Base-by-base conservation (phyloP, 352 stramenopile genomes). In the Pythium coloratum region DNA sequence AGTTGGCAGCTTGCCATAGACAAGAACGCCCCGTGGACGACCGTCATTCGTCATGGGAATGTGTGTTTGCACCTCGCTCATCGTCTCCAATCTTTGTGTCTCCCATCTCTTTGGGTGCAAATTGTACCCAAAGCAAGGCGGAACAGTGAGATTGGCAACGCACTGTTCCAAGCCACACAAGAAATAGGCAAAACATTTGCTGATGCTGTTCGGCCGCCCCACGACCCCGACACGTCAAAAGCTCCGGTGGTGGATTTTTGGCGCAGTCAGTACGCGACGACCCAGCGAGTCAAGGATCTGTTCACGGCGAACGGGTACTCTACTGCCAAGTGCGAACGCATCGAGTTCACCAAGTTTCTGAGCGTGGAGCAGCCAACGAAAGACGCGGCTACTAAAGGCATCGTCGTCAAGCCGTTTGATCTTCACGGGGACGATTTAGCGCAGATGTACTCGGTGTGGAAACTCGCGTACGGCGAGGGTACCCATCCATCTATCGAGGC, bases 151-250 rank as follows among this genome's bases (percentile, higher is more conserved):
- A 40, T 63, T 8, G 38, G 14, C 3, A 13, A 13, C 2, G 57
- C 57, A 18, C 14, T 63, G 36, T 63, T 63, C 24, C 10, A 55
- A 8, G 57, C 30, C 8, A 44, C 57, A 2, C 36, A 63, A 14
- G 57, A 63, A 26, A 8, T 63, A 5, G 36, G 38, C 26, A 32
- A 55, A n/a, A 10, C 14, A 10, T 54, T 63, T 42, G 57, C 57
- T 13, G 20, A 55, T 26, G 14, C 42, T 1, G 8, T 50, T 26
- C 14, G 18, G 16, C 38, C 6, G 2, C 40, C 10, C 12, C 8
- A 6, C 4, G 20, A 13, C 8, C 20, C 40, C 2, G 30, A 32
- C 8, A 40, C 9, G 24, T 28, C 24, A 14, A 12, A 7, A 1
- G 26, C 1, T 6, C 40, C 14, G 3, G 26, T 10, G 20, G 18